phyloP scores from a whole-genome alignment of 768 basidiomycete species.

The Hericium erinaceus region DNA sequence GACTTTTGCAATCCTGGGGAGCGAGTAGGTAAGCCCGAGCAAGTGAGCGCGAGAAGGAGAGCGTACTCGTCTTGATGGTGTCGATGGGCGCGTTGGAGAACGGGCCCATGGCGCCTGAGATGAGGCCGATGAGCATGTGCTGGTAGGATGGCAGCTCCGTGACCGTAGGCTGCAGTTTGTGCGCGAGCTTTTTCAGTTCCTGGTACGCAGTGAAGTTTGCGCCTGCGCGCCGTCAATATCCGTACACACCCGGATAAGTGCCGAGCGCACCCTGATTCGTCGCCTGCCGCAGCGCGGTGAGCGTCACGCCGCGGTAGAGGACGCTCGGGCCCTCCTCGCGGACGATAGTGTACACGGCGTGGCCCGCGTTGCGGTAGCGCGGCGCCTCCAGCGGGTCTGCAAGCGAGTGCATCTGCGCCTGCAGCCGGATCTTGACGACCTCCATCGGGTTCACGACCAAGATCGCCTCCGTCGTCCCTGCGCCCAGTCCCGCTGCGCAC shows the following conservation, averaged over 20 bases:
- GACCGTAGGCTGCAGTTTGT: constrained; percentile 69
- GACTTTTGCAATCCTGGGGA: constrained; percentile 75
- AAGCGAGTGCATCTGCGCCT: constrained; percentile 95
- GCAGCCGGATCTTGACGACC: constrained; percentile 95
- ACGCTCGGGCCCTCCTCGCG: constrained; percentile 82
- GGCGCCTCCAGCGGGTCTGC: constrained; percentile 93
- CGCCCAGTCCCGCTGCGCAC: constrained; percentile 76
- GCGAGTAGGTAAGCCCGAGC: neutral
- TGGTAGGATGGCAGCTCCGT: constrained; percentile 86
- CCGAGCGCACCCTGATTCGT: constrained; percentile 79
- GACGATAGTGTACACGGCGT: constrained; percentile 91
- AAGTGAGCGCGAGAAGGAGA: neutral
- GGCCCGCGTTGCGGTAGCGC: constrained; percentile 91
- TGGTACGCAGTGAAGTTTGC: constrained; percentile 99
- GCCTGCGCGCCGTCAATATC: constrained; percentile 32
- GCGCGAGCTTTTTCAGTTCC: constrained; percentile 82
- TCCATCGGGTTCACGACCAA: constrained; percentile 98
- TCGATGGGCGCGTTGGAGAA: constrained; percentile 97
- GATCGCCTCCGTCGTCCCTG: constrained; percentile 93
- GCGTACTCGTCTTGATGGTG: constrained; percentile 88
- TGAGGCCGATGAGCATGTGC: constrained; percentile 88
- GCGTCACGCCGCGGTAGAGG: constrained; percentile 85
- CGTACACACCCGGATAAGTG: neutral
- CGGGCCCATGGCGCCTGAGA: constrained; percentile 97
- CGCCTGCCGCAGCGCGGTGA: constrained; percentile 92